Conservation (phyloP, 768 basidiomycete genomes). For the Rhodocollybia butyracea region DNA sequence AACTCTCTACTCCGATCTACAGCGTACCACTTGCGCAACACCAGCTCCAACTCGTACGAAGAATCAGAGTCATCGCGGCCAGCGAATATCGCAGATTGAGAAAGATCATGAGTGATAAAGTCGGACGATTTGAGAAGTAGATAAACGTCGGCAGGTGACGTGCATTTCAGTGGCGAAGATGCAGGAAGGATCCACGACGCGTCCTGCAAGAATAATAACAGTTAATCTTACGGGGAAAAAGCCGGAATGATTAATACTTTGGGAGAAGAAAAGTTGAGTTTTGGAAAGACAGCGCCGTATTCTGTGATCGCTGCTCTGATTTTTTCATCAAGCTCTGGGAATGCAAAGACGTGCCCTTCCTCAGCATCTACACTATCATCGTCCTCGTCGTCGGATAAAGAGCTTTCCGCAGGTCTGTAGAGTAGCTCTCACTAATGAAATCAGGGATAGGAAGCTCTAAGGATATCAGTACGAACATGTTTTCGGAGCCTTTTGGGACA, state of each 20-base stretch:
- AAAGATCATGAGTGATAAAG: slow-evolving; percentile 80
- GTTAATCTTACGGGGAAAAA: background rate
- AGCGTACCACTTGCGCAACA: slow-evolving; percentile 88
- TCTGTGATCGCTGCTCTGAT: slow-evolving; percentile 64
- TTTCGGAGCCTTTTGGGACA: slow-evolving; percentile 78
- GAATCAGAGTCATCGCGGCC: slow-evolving; percentile 40
- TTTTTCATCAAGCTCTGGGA: slow-evolving; percentile 76
- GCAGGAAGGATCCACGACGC: slow-evolving; percentile 88
- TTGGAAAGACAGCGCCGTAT: slow-evolving; percentile 89
- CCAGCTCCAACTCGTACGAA: slow-evolving; percentile 71
- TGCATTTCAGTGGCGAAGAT: slow-evolving; percentile 83
- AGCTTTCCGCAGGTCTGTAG: slow-evolving; percentile 48
- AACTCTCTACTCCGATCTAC: slow-evolving; percentile 83
- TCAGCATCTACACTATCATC: slow-evolving; percentile 37
- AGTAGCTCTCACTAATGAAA: background rate
- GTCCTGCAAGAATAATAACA: slow-evolving; percentile 51
- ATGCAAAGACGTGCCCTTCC: slow-evolving; percentile 46
- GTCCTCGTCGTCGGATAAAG: slow-evolving; percentile 57
- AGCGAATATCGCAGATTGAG: slow-evolving; percentile 58
- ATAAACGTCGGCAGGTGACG: slow-evolving; percentile 86
- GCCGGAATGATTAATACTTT: slow-evolving; percentile 43
- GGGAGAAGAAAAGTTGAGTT: slow-evolving; percentile 95
- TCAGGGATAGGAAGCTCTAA: slow-evolving; percentile 7
- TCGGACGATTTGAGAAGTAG: slow-evolving; percentile 91
- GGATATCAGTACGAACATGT: slow-evolving; percentile 40